Evolutionary conservation across 202 grass and related monocot species (phyloP).

Genomic region (Cymbopogon flexuosus): DNA sequence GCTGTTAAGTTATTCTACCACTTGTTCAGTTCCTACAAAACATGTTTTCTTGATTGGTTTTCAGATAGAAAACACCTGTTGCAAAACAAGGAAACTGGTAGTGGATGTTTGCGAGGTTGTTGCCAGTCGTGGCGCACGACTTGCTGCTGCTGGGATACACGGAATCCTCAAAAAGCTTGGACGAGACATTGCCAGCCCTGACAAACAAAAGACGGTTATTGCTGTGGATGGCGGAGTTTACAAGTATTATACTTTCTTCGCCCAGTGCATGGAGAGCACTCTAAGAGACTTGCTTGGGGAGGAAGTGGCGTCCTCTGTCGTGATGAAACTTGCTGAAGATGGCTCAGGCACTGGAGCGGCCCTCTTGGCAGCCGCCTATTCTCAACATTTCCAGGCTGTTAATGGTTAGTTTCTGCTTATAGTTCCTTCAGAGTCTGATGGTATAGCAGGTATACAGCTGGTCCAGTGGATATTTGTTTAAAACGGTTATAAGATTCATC

Average conservation of each 20-base stretch:
- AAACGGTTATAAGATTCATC: background rate
- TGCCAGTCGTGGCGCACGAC: constrained; percentile 41
- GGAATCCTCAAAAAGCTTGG: constrained; percentile 59
- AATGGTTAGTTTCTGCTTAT: background rate
- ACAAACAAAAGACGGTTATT: constrained; percentile 43
- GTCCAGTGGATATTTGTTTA: background rate
- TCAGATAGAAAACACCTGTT: constrained; percentile 33
- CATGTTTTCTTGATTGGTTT: background rate
- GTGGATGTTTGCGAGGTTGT: constrained; percentile 47
- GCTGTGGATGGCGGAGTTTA: constrained; percentile 67
- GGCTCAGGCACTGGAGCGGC: constrained; percentile 60
- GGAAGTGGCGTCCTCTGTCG: constrained; percentile 34
- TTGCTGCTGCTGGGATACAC: constrained; percentile 60
- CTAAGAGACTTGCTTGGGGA: constrained; percentile 55
- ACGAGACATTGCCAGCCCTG: constrained; percentile 8
- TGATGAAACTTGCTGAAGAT: constrained; percentile 48
- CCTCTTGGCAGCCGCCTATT: constrained; percentile 58
- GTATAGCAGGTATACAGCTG: background rate
- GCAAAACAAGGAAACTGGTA: constrained; percentile 46
- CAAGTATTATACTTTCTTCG: constrained; percentile 57
- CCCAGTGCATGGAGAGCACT: constrained; percentile 50
- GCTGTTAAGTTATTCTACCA: background rate
- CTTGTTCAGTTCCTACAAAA: background rate
- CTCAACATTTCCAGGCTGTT: constrained; percentile 25
- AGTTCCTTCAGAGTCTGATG: background rate